Percentiles rank a stretch among this genome's conserved stretches.
Conservation (phyloP, 306 rosid species). For the Vigna hirtella region DNA sequence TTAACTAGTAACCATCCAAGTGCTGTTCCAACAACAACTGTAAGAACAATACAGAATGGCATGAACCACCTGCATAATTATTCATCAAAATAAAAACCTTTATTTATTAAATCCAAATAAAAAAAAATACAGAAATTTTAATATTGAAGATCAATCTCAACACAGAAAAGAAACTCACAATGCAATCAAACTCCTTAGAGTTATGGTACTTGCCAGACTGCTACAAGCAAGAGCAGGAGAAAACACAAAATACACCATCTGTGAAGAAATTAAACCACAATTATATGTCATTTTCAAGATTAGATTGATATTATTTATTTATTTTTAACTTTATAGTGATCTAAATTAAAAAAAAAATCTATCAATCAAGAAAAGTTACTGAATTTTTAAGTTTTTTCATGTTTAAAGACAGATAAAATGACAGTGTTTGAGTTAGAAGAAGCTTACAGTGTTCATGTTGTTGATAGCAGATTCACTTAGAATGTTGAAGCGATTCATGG, state of each 20-base stretch:
- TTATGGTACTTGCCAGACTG: constrained; percentile 39
- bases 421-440: too few relatives aligned
- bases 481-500: constrained; percentile 37
- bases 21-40: constrained; percentile 42
- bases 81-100: background rate
- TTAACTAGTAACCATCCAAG: constrained; percentile 52
- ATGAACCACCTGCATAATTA: constrained; percentile 53
- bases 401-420: too few relatives aligned
- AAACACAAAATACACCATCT: constrained; percentile 50
- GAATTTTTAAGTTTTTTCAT: too few relatives aligned
- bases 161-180: constrained; percentile 41
- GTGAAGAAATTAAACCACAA: background rate
- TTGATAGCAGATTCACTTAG: constrained; percentile 21
- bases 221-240: constrained; percentile 48
- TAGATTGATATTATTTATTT: too few relatives aligned
- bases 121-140: background rate
- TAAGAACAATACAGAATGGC: constrained; percentile 48
- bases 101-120: background rate
- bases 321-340: too few relatives aligned
- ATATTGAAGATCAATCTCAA: background rate
- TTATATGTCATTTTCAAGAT: too few relatives aligned
- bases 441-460: constrained; percentile 45
- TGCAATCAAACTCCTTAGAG: constrained; percentile 32
- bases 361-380: too few relatives aligned
- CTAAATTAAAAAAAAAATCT: too few relatives aligned